phyloP scores from a whole-genome alignment of 2,329 filamentous ascomycete species.

The Sarocladium oryzae region DNA sequence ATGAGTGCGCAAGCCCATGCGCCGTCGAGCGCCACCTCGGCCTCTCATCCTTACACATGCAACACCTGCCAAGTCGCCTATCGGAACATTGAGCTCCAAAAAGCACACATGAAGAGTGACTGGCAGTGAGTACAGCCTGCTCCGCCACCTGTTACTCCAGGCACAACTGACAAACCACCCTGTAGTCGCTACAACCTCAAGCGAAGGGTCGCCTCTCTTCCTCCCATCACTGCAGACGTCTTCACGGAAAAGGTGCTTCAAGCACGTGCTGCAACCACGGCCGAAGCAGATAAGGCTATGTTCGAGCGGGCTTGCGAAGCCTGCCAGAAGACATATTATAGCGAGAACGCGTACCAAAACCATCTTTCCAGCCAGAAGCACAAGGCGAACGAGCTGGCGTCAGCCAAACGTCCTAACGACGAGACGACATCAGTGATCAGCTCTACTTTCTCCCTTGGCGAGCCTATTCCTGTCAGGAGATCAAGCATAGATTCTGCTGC shows the following conservation, averaged over 20 bases:
- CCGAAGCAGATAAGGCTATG: slow-evolving; percentile 79
- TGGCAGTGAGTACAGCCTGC: slow-evolving; percentile 73
- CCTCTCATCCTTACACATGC: slow-evolving; percentile 88
- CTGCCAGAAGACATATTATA: slow-evolving; percentile 91
- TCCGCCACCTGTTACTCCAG: no score
- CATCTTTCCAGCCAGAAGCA: slow-evolving; percentile 90
- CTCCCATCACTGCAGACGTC: slow-evolving; percentile 83
- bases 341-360: slow-evolving; percentile 92
- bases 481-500: slow-evolving; percentile 57
- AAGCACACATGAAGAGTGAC: slow-evolving; percentile 94
- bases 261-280: slow-evolving; percentile 76
- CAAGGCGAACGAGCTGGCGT: slow-evolving; percentile 48
- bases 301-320: slow-evolving; percentile 78
- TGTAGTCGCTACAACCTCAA: slow-evolving; percentile 89
- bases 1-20: slow-evolving; percentile 24
- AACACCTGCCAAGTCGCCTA: slow-evolving; percentile 98
- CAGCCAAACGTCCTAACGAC: slow-evolving; percentile 47
- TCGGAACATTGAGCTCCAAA: slow-evolving; percentile 85
- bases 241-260: slow-evolving; percentile 95
- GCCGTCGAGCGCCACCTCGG: slow-evolving; percentile 25
- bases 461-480: slow-evolving; percentile 51
- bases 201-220: slow-evolving; percentile 81
- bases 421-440: slow-evolving; percentile 79
- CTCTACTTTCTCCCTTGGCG: slow-evolving; percentile 85
- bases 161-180: slow-evolving; percentile 1